Conservation (phyloP, 169 alveolate species). For the Nephromyces sp. region DNA sequence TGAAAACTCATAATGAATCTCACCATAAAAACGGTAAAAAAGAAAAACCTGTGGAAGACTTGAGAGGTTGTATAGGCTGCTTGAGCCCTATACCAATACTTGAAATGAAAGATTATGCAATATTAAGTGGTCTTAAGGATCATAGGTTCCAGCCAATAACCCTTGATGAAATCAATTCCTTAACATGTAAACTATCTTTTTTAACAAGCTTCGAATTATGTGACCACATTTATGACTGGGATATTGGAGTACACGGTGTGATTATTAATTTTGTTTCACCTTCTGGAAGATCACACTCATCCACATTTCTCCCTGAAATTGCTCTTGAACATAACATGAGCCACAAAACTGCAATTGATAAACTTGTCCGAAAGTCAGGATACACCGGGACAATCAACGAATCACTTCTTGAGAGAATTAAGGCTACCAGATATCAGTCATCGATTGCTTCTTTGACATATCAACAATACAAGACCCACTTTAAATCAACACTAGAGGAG, state of each 20-base stretch:
- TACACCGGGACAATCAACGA: not conserved
- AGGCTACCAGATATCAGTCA: not conserved
- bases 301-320: not conserved
- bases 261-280: not conserved
- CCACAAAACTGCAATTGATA: not conserved
- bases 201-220: not conserved
- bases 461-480: not conserved
- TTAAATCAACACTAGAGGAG: not conserved
- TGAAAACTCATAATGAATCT: too few species aligned
- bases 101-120: not conserved
- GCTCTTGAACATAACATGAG: not conserved
- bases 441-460: not conserved
- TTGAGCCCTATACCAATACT: not conserved
- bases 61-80: not conserved
- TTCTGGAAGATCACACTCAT: not conserved
- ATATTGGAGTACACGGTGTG: not conserved
- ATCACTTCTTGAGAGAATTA: not conserved
- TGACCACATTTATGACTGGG: not conserved
- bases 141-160: not conserved
- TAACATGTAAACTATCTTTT: not conserved
- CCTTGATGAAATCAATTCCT: not conserved
- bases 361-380: not conserved
- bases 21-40: too few species aligned
- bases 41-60: not conserved
- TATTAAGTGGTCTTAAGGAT: not conserved